Base-by-base conservation (phyloP, 306 rosid species). In the Arachis stenosperma region DNA sequence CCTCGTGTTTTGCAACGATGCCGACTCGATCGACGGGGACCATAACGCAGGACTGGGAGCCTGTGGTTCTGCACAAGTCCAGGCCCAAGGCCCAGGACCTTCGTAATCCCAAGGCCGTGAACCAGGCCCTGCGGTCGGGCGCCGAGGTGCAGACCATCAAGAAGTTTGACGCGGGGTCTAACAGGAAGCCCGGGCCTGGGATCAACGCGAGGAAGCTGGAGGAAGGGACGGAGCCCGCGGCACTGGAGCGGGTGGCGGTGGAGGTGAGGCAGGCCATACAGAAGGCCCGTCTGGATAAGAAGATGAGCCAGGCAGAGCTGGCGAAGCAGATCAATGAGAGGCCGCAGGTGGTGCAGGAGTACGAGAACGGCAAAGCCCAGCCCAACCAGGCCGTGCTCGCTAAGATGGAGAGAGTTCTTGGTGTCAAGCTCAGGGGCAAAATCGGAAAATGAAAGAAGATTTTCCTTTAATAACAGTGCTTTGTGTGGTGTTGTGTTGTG, bases 381-480 rank as follows among this genome's bases (percentile, higher is more conserved):
- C 90, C 88, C 15, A 88, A 78, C 66, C 97, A 93, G 70, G 83
- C 85, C 14, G 90, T 93, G 69, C 57, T 93, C 63, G 88, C 88
- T 0, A 93, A 89, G 82, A 87, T 93, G 88, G 97, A 91, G 77
- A 88, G 67, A 48, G 88, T 81, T 7, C 86, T 88, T 0, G 90
- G 93, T 2, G 90, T 88, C 8, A 93, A 93, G 74, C 96, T 93
- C 15, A 83, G 97, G 79, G 98, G 97, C 0, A 91, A 88, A 67
- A 70, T 65, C 3, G 87, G 86, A 14, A 90, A 93, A 39, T 84
- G 66, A 82, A n/a, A 2, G 4, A 33, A 2, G 37, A 33, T 33
- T 33, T 33, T 33, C 37, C 37, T 2, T 33, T 33, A 33, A 33
- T 33, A 33, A 33, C 2, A 33, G 37, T 33, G 3, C 37, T 33